Evolutionary conservation across 768 basidiomycete genomes (phyloP), one percentile per base, ranked within the genome.

Genomic region (Kwoniella europaea): DNA sequence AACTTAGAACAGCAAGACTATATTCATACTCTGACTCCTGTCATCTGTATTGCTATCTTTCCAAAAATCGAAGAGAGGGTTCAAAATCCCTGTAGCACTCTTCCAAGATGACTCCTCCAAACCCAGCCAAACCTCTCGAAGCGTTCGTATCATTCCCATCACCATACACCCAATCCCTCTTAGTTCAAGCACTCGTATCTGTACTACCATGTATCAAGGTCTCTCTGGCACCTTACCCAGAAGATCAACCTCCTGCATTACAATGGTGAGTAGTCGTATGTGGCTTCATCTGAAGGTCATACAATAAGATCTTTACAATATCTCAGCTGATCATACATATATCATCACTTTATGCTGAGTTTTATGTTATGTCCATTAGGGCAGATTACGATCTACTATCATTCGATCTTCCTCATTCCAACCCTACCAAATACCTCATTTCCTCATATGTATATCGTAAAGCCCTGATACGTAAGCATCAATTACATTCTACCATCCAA

Each of bases 381-480:
- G 90, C 92, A 20, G 89, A 91, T 27, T 98, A 98, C 86, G 94
- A 98, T 79, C 87, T 86, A 54, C 88, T 96, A 67, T 89, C 92
- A 73, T 94, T 95, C 71, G 88, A 89, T 74, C 86, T 90, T 35
- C 90, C 90, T 10, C 87, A 88, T 72, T 75, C 85, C 9, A 79
- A 87, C 55, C 87, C 87, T 12, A 76, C 85, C 24, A 76, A 79
- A 20, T 71, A 84, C 46, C 86, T 94, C 43, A 88, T 92, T 0
- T 95, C 92, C 10, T 90, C 90, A 44, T 95, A 94, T 80, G 90
- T 89, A 15, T 93, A 95, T 79, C 88, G 95, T 70, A 97, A 98
- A 83, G 90, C 91, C 44, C 87, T 99, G 65, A 98, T 98, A 73
- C 89, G 97, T 65, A 98, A 98, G 83, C 93, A 97, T 79, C 94